These are phyloP conservation scores for Panellus pusillus DNA, from an alignment of 768 basidiomycete species.

Conservation along the genomic window DNA sequence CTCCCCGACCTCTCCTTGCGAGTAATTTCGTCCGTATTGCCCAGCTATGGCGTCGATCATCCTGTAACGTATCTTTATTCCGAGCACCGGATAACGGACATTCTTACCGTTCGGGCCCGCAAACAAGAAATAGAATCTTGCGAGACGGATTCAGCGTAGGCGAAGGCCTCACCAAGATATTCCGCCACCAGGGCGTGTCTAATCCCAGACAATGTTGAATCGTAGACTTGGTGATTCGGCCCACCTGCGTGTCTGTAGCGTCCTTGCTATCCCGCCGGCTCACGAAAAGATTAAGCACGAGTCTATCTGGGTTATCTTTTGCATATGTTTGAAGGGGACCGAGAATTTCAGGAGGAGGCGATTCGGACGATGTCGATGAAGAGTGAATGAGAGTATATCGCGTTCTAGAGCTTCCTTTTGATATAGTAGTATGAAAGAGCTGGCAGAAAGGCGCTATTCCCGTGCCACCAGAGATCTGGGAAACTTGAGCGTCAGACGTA, in stretches of 20 bases:
- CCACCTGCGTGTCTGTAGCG: slow-evolving; percentile 36
- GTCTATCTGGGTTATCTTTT: slow-evolving; percentile 49
- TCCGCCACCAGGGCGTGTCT: slow-evolving; percentile 37
- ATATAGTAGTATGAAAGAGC: slow-evolving; percentile 59
- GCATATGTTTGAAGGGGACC: slow-evolving; percentile 52
- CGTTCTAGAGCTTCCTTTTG: slow-evolving; percentile 35
- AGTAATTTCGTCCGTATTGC: slow-evolving; percentile 71
- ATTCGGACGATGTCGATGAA: slow-evolving; percentile 57
- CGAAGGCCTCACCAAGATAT: slow-evolving; percentile 25
- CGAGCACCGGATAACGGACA: neutral
- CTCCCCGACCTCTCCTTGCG: slow-evolving; percentile 73
- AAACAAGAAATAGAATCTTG: slow-evolving; percentile 69
- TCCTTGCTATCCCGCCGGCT: slow-evolving; percentile 41
- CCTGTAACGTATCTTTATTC: slow-evolving; percentile 35
- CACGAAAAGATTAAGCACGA: slow-evolving; percentile 63
- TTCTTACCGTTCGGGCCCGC: slow-evolving; percentile 80
- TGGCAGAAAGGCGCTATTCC: slow-evolving; percentile 88
- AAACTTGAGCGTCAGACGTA: neutral
- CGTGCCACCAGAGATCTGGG: slow-evolving; percentile 83
- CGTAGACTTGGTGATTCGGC: slow-evolving; percentile 54
- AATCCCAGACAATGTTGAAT: slow-evolving; percentile 45
- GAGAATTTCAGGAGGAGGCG: slow-evolving; percentile 68
- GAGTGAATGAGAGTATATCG: slow-evolving; percentile 75
- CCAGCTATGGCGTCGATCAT: slow-evolving; percentile 79
- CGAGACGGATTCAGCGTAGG: slow-evolving; percentile 24